These are phyloP conservation scores for Corchorus capsularis DNA, from an alignment of 345 rosid species.

Conservation along the genomic window DNA sequence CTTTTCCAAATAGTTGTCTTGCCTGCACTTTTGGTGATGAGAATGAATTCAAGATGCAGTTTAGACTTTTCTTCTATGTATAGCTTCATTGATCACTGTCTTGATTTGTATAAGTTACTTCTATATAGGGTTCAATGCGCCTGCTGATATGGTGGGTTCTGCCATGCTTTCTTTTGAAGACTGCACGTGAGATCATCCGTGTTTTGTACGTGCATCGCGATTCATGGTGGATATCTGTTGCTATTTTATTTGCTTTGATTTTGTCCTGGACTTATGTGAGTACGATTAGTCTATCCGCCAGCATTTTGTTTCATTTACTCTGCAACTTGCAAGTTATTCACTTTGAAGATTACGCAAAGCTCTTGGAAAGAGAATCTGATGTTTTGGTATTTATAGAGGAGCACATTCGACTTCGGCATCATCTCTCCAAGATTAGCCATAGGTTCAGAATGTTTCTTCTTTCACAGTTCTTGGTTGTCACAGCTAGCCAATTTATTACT, in stretches of 20 bases:
- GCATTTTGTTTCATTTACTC: constrained; percentile 78
- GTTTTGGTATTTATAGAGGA: constrained; percentile 65
- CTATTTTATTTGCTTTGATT: constrained; percentile 48
- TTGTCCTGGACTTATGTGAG: constrained; percentile 81
- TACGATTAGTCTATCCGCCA: constrained; percentile 67
- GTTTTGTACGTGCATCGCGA: constrained; percentile 47
- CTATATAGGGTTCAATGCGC: constrained; percentile 57
- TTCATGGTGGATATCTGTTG: constrained; percentile 71
- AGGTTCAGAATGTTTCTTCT: constrained; percentile 89
- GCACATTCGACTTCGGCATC: constrained; percentile 69
- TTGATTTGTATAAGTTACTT: constrained; percentile 25
- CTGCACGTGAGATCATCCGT: constrained; percentile 59
- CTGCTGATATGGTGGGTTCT: constrained; percentile 69
- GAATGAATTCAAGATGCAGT: not conserved
- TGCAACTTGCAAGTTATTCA: constrained; percentile 94
- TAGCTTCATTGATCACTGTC: not conserved
- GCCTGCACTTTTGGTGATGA: not conserved
- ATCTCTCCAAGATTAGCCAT: constrained; percentile 95
- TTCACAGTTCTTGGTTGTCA: constrained; percentile 71
- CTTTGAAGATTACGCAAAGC: constrained; percentile 76
- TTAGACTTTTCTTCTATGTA: not conserved
- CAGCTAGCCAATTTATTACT: constrained; percentile 68
- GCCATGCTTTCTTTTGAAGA: constrained; percentile 75
- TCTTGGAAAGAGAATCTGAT: constrained; percentile 65
- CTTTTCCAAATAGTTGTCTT: not conserved